Evolutionary conservation across 495 filamentous ascomycete genomes (phyloP).

Genomic region (Hypoxylon fragiforme): DNA sequence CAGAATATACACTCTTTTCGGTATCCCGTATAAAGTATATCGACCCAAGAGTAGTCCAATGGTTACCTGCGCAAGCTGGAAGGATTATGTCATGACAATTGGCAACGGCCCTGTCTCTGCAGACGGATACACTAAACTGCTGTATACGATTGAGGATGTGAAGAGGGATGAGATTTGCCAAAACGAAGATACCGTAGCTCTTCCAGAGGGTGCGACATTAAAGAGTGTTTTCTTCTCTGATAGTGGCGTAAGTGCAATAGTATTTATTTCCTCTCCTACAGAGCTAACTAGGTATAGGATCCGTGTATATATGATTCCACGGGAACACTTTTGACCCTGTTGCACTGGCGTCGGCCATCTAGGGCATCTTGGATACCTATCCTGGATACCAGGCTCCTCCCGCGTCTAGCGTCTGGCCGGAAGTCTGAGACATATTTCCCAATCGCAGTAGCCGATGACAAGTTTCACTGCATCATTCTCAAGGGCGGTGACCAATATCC

Average conservation of each 20-base stretch:
- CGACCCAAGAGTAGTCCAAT: conserved; percentile 86
- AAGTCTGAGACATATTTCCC: conserved; percentile 95
- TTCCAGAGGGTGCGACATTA: conserved; percentile 70
- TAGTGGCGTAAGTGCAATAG: conserved; percentile 63
- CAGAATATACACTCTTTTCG: conserved; percentile 89
- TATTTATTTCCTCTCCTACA: too few species aligned
- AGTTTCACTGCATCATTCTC: conserved; percentile 98
- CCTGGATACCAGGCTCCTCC: conserved; percentile 81
- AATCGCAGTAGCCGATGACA: conserved; percentile 86
- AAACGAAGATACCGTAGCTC: conserved; percentile 85
- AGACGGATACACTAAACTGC: conserved; percentile 72
- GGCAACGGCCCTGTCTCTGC: conserved; percentile 85
- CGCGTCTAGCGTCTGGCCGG: conserved; percentile 76
- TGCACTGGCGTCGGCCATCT: conserved; percentile 85
- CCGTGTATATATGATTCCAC: conserved; percentile 93
- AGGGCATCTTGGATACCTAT: conserved; percentile 91
- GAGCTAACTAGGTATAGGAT: conserved; percentile 58
- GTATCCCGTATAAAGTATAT: conserved; percentile 84
- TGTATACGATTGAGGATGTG: conserved; percentile 91
- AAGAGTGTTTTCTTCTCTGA: conserved; percentile 91
- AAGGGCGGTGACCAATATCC: conserved; percentile 92
- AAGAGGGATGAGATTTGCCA: conserved; percentile 92
- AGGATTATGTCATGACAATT: conserved; percentile 90
- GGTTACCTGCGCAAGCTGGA: conserved; percentile 89
- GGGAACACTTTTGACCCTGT: conserved; percentile 79